Conservation (phyloP, 1,284 basidiomycete species). For the Rhodotorula sp. region DNA sequence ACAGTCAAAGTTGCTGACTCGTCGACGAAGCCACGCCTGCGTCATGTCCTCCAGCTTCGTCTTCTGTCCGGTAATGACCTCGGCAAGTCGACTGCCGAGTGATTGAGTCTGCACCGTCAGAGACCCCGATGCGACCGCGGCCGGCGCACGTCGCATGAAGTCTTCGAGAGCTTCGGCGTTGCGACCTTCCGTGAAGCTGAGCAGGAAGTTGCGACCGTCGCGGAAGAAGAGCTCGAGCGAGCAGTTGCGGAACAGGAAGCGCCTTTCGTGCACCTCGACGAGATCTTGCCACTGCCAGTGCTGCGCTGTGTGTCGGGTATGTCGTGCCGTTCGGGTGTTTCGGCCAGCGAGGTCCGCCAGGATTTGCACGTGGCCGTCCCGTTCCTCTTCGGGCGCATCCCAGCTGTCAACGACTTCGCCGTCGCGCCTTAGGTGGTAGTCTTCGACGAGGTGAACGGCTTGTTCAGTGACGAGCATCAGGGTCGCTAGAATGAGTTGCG, state of each 20-base stretch:
- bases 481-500: slow-evolving; percentile 60
- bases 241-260: slow-evolving; percentile 84
- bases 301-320: slow-evolving; percentile 9
- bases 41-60: slow-evolving; percentile 44
- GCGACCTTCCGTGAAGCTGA: slow-evolving; percentile 44
- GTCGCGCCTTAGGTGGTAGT: slow-evolving; percentile 79
- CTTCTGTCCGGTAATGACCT: slow-evolving; percentile 39
- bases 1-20: slow-evolving; percentile 47
- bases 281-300: slow-evolving; percentile 77
- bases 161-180: slow-evolving; percentile 40
- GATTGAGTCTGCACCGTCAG: slow-evolving; percentile 5
- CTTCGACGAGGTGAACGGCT: slow-evolving; percentile 87
- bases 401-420: slow-evolving; percentile 86
- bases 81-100: slow-evolving; percentile 19
- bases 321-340: slow-evolving; percentile 63
- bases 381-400: slow-evolving; percentile 69
- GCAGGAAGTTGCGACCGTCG: slow-evolving; percentile 48
- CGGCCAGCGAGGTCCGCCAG: slow-evolving; percentile 70
- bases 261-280: slow-evolving; percentile 71
- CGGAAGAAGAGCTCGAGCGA: slow-evolving; percentile 54
- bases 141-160: slow-evolving; percentile 40
- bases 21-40: slow-evolving; percentile 45
- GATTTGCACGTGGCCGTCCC: slow-evolving; percentile 51
- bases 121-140: slow-evolving; percentile 42
- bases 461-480: slow-evolving; percentile 79